These are phyloP conservation scores for Camellia oleifera DNA, from an alignment of 179 eudicot species.

Conservation along the genomic window DNA sequence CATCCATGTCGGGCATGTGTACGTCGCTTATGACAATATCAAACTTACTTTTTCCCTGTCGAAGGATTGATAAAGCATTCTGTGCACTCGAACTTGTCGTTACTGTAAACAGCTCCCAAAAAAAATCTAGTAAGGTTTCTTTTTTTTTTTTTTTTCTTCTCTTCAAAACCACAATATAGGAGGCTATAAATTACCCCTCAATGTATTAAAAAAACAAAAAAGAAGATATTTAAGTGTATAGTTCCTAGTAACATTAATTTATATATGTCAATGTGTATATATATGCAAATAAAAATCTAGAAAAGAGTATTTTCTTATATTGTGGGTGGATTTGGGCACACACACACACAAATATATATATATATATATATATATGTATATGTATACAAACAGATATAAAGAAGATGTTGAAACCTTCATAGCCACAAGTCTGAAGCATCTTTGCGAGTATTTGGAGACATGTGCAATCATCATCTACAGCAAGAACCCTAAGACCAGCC, in stretches of 20 bases:
- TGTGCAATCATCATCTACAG: not conserved
- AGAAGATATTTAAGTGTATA: no score
- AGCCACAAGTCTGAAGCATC: constrained; percentile 11
- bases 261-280: no score
- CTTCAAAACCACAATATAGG: not conserved
- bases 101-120: not conserved
- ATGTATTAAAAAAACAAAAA: no score
- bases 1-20: constrained; percentile 29
- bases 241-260: no score
- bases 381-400: not conserved
- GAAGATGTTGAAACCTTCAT: not conserved
- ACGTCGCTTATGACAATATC: constrained; percentile 28
- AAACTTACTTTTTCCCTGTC: constrained; percentile 9
- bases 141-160: not conserved
- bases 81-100: not conserved
- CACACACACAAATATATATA: not conserved
- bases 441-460: constrained; percentile 1
- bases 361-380: not conserved
- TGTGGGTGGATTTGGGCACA: no score
- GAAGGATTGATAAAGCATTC: constrained; percentile 13
- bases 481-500: constrained; percentile 11
- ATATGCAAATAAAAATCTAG: no score
- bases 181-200: not conserved
- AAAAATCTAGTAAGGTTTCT: not conserved
- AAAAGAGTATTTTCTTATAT: no score